Percentiles rank a stretch among this genome's conserved stretches.
Evolutionary conservation across 352 stramenopile genomes (phyloP).

Genomic region (Phytophthora citrophthora): DNA sequence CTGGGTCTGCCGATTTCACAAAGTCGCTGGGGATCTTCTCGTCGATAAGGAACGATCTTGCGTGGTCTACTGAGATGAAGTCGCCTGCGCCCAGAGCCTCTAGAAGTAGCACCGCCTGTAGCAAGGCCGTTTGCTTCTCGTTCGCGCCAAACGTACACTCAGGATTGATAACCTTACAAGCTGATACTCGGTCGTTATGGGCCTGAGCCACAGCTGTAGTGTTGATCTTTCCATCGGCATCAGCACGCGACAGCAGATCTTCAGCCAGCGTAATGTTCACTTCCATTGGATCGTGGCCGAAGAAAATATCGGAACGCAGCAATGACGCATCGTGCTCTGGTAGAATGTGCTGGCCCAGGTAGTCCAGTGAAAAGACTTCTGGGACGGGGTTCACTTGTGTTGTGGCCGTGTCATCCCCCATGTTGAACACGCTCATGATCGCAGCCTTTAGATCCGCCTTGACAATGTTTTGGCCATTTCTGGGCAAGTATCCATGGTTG

Average conservation of each 20-base stretch:
- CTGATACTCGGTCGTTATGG: slow-evolving; percentile 22
- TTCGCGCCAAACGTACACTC: slow-evolving; percentile 30
- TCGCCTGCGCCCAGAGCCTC: slow-evolving; percentile 26
- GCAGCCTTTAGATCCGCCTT: slow-evolving; percentile 26
- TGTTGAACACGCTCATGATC: slow-evolving; percentile 44
- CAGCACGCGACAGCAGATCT: slow-evolving; percentile 26
- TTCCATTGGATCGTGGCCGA: slow-evolving; percentile 30
- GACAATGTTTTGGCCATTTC: slow-evolving; percentile 39
- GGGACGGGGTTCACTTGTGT: slow-evolving; percentile 26
- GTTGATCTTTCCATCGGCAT: slow-evolving; percentile 28
- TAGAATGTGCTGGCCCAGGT: slow-evolving; percentile 38
- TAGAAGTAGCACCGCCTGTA: slow-evolving; percentile 39
- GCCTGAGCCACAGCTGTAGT: slow-evolving; percentile 24
- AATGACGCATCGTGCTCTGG: slow-evolving; percentile 51
- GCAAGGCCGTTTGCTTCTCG: slow-evolving; percentile 31
- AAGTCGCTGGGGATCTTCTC: slow-evolving; percentile 40
- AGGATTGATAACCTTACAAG: slow-evolving; percentile 32
- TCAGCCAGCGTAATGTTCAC: slow-evolving; percentile 28
- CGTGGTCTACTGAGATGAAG: slow-evolving; percentile 29
- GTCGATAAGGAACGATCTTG: slow-evolving; percentile 38
- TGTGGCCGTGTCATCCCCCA: slow-evolving; percentile 23
- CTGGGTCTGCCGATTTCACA: slow-evolving; percentile 13
- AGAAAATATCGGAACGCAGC: slow-evolving; percentile 32
- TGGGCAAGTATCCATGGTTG: slow-evolving; percentile 7
- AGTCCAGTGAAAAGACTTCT: slow-evolving; percentile 38